Base-by-base conservation (phyloP, 805 yeast genomes). In the Ogataea siamensis region DNA sequence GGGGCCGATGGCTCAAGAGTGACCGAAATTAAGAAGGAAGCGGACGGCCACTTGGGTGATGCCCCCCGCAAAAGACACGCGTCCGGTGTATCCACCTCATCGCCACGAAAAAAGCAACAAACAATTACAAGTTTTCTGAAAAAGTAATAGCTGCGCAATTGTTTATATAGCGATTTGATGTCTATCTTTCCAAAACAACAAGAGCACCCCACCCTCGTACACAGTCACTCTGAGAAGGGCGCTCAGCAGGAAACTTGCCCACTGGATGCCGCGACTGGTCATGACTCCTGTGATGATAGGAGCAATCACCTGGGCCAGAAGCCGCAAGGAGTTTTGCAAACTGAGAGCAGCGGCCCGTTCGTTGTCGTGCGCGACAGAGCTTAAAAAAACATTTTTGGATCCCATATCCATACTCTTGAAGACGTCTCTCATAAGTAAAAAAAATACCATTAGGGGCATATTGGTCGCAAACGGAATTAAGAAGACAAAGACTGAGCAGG, bases 321-420 rank as follows among this genome's bases (percentile, higher is more conserved):
- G 69, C 40, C 70, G 62, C 13, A 66, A 63, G 8, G 71, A 67
- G 49, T 71, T 71, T 12, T 66, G 71, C 58, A 70, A 64, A 0
- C 68, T 68, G 39, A 71, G 60, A 1, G 68, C 71, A 1, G 69
- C 64, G 2, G 74, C 67, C 33, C 74, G 51, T 37, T 67, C 70
- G 21, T 55, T 49, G 18, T 66, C 66, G 5, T 66, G 55, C 5
- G 66, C 67, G 21, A 66, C 55, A 0, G 73, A 54, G 7, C 73
- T 69, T 15, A 70, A 56, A 43, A 71, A 70, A 4, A 71, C 73
- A 32, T 68, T 71, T 38, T 71, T 71, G 7, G 76, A 70, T 1
- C 74, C 72, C 19, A 66, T 58, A 43, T 71, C 77, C 75, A 71
- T 70, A 16, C 70, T 56, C 45, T 70, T 69, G 23, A 71, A 65